Conservation (phyloP, 2,329 filamentous ascomycete species). For the Penicillium sp. region DNA sequence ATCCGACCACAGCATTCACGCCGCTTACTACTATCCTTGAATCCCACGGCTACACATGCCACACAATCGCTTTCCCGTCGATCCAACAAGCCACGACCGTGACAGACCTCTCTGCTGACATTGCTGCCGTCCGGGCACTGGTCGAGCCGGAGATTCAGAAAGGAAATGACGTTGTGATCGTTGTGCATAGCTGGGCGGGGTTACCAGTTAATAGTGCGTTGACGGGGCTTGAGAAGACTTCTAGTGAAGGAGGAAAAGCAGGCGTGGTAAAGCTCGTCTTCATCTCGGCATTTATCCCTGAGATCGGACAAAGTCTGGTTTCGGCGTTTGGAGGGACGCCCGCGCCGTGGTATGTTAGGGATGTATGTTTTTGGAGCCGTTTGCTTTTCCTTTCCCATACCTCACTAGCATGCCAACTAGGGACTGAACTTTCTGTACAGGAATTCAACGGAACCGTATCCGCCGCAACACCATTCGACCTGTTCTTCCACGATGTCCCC, state of each 20-base stretch:
- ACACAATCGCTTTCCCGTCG: conserved; percentile 34
- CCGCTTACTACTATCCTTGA: conserved; percentile 29
- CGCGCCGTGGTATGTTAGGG: conserved; percentile 35
- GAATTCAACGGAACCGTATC: conserved; percentile 31
- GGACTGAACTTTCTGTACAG: conserved; percentile 14
- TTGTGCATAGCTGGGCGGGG: conserved; percentile 44
- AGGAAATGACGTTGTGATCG: conserved; percentile 37
- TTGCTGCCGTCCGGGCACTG: conserved; percentile 37
- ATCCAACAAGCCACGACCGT: conserved; percentile 31
- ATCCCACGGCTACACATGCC: conserved; percentile 25
- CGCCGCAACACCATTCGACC: conserved; percentile 27
- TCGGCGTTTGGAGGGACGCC: conserved; percentile 33
- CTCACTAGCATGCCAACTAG: not conserved
- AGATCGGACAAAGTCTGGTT: conserved; percentile 37
- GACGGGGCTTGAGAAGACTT: conserved; percentile 38
- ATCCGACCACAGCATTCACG: conserved; percentile 35
- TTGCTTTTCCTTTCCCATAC: not conserved
- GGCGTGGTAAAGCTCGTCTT: conserved; percentile 42
- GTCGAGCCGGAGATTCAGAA: conserved; percentile 35
- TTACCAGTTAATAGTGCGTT: conserved; percentile 43
- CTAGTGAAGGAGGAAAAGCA: conserved; percentile 32
- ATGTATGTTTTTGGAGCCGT: conserved; percentile 29
- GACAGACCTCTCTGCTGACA: conserved; percentile 33
- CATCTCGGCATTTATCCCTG: conserved; percentile 41
- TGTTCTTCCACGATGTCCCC: conserved; percentile 40